Conservation (phyloP, 2,329 filamentous ascomycete species). For the Herpotrichia juniperi region DNA sequence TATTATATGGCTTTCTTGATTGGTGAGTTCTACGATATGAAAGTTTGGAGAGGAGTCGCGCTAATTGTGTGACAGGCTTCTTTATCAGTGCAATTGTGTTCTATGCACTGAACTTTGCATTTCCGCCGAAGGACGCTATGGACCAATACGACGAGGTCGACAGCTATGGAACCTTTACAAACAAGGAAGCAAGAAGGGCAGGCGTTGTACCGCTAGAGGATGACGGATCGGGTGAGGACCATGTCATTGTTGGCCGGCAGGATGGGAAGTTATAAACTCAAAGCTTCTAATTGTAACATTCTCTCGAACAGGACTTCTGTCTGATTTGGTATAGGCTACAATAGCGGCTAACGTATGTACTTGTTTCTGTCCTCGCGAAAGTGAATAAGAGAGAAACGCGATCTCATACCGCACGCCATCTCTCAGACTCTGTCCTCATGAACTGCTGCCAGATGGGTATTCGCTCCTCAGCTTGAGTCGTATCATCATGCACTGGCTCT, state of each 20-base stretch:
- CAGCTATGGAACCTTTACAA: slow-evolving; percentile 54
- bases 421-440: no score
- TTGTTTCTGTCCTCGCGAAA: no score
- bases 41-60: neutral
- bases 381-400: no score
- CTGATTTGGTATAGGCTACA: no score
- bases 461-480: no score
- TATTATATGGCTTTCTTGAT: slow-evolving; percentile 57
- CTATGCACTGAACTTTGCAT: slow-evolving; percentile 46
- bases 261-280: neutral
- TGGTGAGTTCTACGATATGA: slow-evolving; percentile 29
- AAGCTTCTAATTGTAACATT: no score
- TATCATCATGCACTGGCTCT: no score
- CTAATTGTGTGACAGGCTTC: slow-evolving; percentile 39
- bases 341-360: no score
- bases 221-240: neutral
- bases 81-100: slow-evolving; percentile 44
- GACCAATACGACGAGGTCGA: slow-evolving; percentile 54
- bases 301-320: no score
- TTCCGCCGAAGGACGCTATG: slow-evolving; percentile 44
- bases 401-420: no score
- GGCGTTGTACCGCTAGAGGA: slow-evolving; percentile 43
- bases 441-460: no score
- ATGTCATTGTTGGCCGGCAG: neutral
- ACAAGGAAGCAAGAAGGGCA: slow-evolving; percentile 49